A percentile compares a stretch with the other conserved stretches of the same genome.
phyloP scores from a whole-genome alignment of 768 basidiomycete species.

The Leucocoprinus leucothites region DNA sequence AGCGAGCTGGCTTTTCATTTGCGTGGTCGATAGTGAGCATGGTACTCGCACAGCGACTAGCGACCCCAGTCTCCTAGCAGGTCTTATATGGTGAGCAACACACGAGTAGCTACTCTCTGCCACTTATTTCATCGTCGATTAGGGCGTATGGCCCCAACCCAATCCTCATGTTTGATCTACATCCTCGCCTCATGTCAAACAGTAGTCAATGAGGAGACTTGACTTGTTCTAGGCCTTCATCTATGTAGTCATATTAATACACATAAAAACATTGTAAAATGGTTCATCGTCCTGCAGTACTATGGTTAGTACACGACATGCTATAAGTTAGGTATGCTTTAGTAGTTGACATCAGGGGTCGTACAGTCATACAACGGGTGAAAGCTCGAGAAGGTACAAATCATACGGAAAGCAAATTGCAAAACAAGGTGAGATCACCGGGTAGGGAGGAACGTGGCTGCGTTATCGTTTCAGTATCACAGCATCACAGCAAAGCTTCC shows the following conservation, averaged over 20 bases:
- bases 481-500: constrained; percentile 11
- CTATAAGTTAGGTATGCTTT: constrained; percentile 2
- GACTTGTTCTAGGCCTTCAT: neutral
- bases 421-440: constrained; percentile 21
- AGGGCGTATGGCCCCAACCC: too few species aligned
- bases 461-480: neutral
- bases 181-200: too few species aligned
- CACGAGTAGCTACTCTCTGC: too few species aligned
- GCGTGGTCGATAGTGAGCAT: too few species aligned
- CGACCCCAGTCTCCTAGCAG: too few species aligned
- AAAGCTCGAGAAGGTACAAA: neutral
- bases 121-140: too few species aligned
- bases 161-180: too few species aligned
- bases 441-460: constrained; percentile 64
- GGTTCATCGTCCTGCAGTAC: neutral
- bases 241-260: constrained; percentile 12
- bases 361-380: neutral
- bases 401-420: neutral
- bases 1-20: too few species aligned
- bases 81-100: too few species aligned
- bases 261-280: constrained; percentile 3
- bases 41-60: too few species aligned
- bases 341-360: neutral
- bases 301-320: constrained; percentile 1
- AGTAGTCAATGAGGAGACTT: neutral